A percentile compares a stretch with the other conserved stretches of the same genome.
Evolutionary conservation across 2,329 filamentous ascomycete species (phyloP).

Genomic region (Trichoderma gracile): DNA sequence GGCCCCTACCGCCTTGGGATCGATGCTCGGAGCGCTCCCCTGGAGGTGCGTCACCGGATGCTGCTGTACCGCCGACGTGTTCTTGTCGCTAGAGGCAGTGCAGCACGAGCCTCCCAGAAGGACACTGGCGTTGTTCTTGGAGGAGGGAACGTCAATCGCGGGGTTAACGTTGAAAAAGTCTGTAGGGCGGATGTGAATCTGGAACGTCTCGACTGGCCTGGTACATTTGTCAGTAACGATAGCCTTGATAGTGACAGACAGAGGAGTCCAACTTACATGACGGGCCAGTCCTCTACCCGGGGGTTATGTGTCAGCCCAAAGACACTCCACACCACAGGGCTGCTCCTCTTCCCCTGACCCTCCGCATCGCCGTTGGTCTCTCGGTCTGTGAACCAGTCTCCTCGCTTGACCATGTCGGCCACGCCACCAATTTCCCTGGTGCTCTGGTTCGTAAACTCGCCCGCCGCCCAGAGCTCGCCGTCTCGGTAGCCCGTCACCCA

Average conservation of each 20-base stretch:
- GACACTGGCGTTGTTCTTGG: constrained; percentile 44
- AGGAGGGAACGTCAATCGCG: constrained; percentile 47
- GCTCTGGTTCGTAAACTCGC: constrained; percentile 55
- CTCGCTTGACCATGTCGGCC: constrained; percentile 48
- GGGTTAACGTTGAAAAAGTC: constrained; percentile 52
- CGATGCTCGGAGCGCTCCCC: constrained; percentile 29
- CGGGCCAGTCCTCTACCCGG: constrained; percentile 52
- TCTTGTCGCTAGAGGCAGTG: constrained; percentile 11
- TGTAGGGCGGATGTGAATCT: constrained; percentile 44
- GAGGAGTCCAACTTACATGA: constrained; percentile 45
- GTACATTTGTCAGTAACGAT: not conserved
- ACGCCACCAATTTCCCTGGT: constrained; percentile 46
- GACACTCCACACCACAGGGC: constrained; percentile 49
- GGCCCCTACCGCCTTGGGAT: constrained; percentile 30
- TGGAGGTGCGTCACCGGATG: constrained; percentile 39
- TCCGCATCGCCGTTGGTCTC: constrained; percentile 21
- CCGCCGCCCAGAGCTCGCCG: constrained; percentile 52
- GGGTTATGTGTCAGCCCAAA: constrained; percentile 53
- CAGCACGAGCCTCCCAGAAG: constrained; percentile 42
- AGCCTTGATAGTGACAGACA: accelerated
- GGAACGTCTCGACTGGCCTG: constrained; percentile 52
- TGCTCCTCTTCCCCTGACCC: constrained; percentile 32
- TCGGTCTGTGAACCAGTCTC: constrained; percentile 47
- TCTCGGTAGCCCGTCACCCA: constrained; percentile 54
- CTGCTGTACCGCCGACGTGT: constrained; percentile 33